Conservation (phyloP, 768 basidiomycete genomes). For the Tricholomella constricta region DNA sequence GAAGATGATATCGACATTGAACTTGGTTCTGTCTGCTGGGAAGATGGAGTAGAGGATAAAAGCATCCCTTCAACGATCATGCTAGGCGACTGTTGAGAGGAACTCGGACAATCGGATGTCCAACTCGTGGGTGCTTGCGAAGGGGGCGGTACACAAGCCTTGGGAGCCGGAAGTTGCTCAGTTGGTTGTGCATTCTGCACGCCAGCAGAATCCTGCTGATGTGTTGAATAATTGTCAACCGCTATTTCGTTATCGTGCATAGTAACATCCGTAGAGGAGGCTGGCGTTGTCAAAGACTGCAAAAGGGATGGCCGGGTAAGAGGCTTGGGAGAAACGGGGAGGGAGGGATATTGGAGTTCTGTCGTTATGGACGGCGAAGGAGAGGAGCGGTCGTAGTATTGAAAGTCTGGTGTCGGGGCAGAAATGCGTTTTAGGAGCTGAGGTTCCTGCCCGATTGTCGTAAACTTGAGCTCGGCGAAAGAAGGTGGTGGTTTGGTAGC, state of each 20-base stretch:
- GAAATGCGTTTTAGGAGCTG: slow-evolving; percentile 54
- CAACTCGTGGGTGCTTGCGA: not conserved
- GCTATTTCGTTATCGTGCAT: slow-evolving; percentile 8
- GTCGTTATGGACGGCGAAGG: slow-evolving; percentile 20
- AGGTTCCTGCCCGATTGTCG: slow-evolving; percentile 55
- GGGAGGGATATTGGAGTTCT: slow-evolving; percentile 16
- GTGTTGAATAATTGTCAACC: not conserved
- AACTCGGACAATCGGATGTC: not conserved
- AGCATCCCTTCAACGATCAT: not conserved
- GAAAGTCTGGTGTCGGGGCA: slow-evolving; percentile 27
- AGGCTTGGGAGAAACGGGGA: slow-evolving; percentile 6
- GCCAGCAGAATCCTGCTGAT: not conserved
- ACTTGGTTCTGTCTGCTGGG: not conserved
- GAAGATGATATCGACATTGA: not conserved
- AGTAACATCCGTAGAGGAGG: not conserved
- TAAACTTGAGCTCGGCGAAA: slow-evolving; percentile 50
- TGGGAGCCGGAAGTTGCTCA: not conserved
- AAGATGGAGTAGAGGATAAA: not conserved
- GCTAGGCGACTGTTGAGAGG: not conserved
- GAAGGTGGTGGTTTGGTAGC: slow-evolving; percentile 34
- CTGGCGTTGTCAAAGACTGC: slow-evolving; percentile 16
- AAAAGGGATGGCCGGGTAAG: slow-evolving; percentile 20
- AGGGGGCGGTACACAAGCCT: not conserved
- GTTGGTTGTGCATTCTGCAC: not conserved
- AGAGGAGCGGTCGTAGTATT: slow-evolving; percentile 23